Percentiles rank a stretch among this genome's conserved stretches.
Evolutionary conservation across 78 protist species (phyloP).

Genomic region (Dictyostelium firmibasis): DNA sequence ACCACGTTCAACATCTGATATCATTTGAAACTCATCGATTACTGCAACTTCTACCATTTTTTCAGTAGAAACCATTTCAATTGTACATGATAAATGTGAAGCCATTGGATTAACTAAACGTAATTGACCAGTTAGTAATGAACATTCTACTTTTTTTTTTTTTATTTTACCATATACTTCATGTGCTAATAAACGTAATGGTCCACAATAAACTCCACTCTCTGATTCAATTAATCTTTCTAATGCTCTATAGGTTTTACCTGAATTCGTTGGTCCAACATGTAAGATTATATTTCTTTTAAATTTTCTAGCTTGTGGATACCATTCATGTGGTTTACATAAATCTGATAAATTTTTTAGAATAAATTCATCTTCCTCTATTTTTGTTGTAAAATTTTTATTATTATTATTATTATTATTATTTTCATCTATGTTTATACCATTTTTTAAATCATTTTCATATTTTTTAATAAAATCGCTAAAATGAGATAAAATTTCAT

Average conservation of each 20-base stretch:
- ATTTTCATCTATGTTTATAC: too few species aligned
- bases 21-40: conserved; percentile 92
- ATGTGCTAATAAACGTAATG: conserved; percentile 71
- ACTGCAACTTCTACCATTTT: conserved; percentile 84
- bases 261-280: conserved; percentile 84
- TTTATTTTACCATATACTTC: conserved; percentile 61
- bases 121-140: conserved; percentile 60
- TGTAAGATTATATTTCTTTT: conserved; percentile 73
- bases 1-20: conserved; percentile 84
- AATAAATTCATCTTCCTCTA: not conserved
- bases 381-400: not conserved
- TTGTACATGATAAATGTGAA: conserved; percentile 81
- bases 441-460: not conserved
- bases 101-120: not conserved
- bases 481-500: not conserved
- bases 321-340: conserved; percentile 65
- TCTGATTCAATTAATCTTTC: conserved; percentile 25
- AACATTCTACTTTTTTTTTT: not conserved
- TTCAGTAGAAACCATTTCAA: conserved; percentile 83
- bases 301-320: conserved; percentile 46
- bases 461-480: not conserved
- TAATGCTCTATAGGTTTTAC: conserved; percentile 74
- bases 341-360: conserved; percentile 7
- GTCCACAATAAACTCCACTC: conserved; percentile 83
- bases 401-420: not conserved